These are phyloP conservation scores for Glebionis coronaria DNA, from an alignment of 129 eudicot genomes.

Conservation along the genomic window DNA sequence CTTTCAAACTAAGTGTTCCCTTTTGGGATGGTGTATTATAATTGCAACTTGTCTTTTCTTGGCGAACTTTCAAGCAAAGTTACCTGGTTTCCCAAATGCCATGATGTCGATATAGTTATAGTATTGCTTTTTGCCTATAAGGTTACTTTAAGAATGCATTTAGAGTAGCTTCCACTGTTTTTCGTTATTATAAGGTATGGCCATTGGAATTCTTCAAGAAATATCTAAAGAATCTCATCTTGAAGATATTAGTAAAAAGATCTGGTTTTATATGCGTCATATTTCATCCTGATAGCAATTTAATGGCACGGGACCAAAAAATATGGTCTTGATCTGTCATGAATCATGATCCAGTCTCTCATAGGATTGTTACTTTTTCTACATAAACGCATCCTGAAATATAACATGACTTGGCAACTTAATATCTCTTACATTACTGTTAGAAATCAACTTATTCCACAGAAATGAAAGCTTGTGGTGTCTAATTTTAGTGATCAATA, in stretches of 20 bases:
- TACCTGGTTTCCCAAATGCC: slow-evolving; percentile 15
- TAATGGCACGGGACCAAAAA: too few relatives aligned
- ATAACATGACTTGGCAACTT: not conserved
- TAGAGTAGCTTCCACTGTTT: not conserved
- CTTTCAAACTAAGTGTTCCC: not conserved
- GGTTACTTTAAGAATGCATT: not conserved
- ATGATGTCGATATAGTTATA: slow-evolving; percentile 4
- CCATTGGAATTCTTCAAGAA: slow-evolving; percentile 11
- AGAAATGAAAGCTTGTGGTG: not conserved
- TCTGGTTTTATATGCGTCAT: not conserved
- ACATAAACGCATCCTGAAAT: not conserved
- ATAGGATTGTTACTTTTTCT: not conserved
- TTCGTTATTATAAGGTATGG: not conserved
- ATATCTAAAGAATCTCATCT: slow-evolving; percentile 8
- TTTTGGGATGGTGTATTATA: slow-evolving; percentile 17
- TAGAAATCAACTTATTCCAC: not conserved
- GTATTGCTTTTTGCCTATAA: not conserved
- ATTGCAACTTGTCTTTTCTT: not conserved
- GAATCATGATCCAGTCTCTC: not conserved
- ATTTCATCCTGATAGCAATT: too few relatives aligned
- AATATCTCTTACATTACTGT: not conserved
- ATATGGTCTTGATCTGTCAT: too few relatives aligned
- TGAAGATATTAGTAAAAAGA: slow-evolving; percentile 11
- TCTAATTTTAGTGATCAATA: not conserved
- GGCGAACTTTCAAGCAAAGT: slow-evolving; percentile 14